Evolutionary conservation across 2,329 filamentous ascomycete genomes (phyloP), one percentile per base, ranked within the genome.

Genomic region (Colletotrichum orchidophilum): DNA sequence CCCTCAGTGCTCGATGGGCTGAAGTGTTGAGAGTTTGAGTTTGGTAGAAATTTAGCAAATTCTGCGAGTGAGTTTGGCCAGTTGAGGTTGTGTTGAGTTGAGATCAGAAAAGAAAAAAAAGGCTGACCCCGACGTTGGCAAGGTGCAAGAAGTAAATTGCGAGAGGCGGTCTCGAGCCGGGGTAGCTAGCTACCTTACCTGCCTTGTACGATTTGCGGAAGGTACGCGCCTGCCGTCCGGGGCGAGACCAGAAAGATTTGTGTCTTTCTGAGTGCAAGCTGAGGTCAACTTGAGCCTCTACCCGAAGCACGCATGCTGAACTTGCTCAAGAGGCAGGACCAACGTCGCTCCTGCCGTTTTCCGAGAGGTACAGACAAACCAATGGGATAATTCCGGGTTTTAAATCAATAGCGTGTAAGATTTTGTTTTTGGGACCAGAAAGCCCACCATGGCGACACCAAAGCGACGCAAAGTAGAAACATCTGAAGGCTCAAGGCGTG

Each of bases 381-480:
- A 3, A 5, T 9, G 5, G 26, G 26, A 49, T 26, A 6, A 12
- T 11, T 26, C 9, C 2, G n/a, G n/a, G 3, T 46, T n/a, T 46
- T 1, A n/a, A 5, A 21, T 46, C 39, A n/a, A 46, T 9, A 46
- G 3, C 7, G 18, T 46, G 21, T 15, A 21, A 46, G 18, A 46
- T 18, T 11, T 46, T 21, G 4, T 18, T 3, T 18, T 18, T 46
- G 39, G 18, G 18, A 46, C 39, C 18, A 46, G 21, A 8, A 11
- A 5, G 29, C 27, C 3, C 31, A 63, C 9, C 11, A 80, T 80
- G 78, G 75, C 79, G 42, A 76, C 79, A 12, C 80, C 76, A 67
- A 85, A 84, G 72, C 80, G 78, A 74, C 81, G 85, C 59, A 87
- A 84, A 76, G 71, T 87, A 9, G 78, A 83, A 71, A 73, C 63